Base-by-base conservation (phyloP, 306 rosid species). In the Quercus berberidifolia region DNA sequence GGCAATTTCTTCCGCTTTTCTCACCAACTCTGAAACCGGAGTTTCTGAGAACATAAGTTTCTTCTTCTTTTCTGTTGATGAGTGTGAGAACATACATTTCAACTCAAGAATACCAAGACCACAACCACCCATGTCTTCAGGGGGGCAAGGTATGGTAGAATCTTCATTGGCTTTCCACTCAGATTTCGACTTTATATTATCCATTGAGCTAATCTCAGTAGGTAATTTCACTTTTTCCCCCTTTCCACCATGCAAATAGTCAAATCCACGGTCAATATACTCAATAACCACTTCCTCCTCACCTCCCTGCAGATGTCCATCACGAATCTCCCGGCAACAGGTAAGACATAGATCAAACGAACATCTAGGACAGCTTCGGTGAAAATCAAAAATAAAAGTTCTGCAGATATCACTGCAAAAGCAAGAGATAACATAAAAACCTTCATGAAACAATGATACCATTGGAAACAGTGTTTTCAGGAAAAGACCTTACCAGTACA, bases 321-420 rank as follows among this genome's bases (percentile, higher is more conserved):
- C 81, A 58, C 90, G 88, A 72, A 94, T 89, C 86, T 94, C 99
- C n/a, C 60, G 74, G 74, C 98, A 94, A 88, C 99, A 94, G 55
- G 46, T 69, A 18, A 94, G 89, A 78, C 97, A 94, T 30, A 94
- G 87, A 85, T 94, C 99, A 65, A 89, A 91, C 5, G 88, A 72
- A 79, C 99, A 94, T 30, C 43, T 49, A 57, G 79, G 73, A 71
- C 99, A 94, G 80, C 87, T 94, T 87, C 97, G 80, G 71, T 92
- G 95, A 79, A 79, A 87, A 88, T 92, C 92, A 81, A 87, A 87
- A 81, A 94, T 92, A 5, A 97, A 94, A 0, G 97, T 92, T 71
- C 58, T 91, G 89, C 99, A 94, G 71, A 88, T 86, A 87, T 91
- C 84, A 71, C 99, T 92, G 88, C 84, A 77, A 84, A 84, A 76